A percentile compares a stretch with the other conserved stretches of the same genome.
Evolutionary conservation across 179 eudicot genomes (phyloP).

Genomic region (Camellia oleifera): DNA sequence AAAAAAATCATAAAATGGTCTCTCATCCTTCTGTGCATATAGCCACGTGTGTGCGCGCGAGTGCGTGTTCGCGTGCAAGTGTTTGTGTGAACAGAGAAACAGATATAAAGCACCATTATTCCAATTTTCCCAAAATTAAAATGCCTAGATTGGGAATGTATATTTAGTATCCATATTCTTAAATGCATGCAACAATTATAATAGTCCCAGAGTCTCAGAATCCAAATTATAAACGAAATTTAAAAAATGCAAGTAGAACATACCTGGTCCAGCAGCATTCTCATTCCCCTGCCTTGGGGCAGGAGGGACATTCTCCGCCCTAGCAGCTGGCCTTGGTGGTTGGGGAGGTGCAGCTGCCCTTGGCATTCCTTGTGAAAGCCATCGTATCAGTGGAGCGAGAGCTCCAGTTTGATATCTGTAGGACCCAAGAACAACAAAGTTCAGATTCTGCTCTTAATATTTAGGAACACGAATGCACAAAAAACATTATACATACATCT

Average conservation of each 20-base stretch:
- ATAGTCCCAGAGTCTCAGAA: neutral
- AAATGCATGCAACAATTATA: neutral
- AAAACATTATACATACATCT: neutral
- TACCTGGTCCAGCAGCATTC: conserved; percentile 65
- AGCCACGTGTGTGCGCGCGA: too few relatives aligned
- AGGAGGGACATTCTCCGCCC: conserved; percentile 53
- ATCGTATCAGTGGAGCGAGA: conserved; percentile 78
- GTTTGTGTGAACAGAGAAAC: too few relatives aligned
- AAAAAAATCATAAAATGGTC: conserved; percentile 1
- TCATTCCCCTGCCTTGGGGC: conserved; percentile 52
- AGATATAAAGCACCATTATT: neutral
- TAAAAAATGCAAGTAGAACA: neutral
- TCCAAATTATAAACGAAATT: neutral
- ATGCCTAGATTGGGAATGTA: neutral
- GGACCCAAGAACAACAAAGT: conserved; percentile 19
- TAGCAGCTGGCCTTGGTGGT: conserved; percentile 72
- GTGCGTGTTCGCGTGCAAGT: neutral
- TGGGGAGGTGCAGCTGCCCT: conserved; percentile 96
- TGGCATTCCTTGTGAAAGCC: conserved; percentile 95
- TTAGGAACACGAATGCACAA: neutral
- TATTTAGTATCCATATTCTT: neutral
- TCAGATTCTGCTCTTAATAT: neutral
- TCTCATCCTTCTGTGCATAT: neutral
- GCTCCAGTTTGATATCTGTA: conserved; percentile 98
- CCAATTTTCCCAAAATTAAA: neutral